Conservation (phyloP, 1,284 basidiomycete genomes). For the Ustilago xerochloae region DNA sequence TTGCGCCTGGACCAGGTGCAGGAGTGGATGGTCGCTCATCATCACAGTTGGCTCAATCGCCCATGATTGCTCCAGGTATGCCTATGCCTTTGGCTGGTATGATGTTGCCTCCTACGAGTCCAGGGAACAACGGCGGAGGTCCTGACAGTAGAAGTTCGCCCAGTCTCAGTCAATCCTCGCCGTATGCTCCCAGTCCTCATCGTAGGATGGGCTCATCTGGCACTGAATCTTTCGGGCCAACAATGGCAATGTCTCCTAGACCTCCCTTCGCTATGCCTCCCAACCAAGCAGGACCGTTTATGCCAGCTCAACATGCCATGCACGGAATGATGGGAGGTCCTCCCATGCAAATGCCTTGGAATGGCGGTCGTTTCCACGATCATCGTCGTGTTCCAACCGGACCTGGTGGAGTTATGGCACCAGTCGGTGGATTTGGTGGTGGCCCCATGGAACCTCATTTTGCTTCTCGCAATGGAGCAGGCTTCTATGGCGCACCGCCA, state of each 20-base stretch:
- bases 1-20: slow-evolving; percentile 4
- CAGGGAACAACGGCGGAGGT: slow-evolving; percentile 13
- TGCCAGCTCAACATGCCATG: slow-evolving; percentile 29
- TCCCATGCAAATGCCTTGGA: slow-evolving; percentile 38
- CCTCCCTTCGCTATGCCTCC: slow-evolving; percentile 30
- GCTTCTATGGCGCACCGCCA: slow-evolving; percentile 13
- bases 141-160: slow-evolving; percentile 27
- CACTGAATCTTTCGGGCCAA: slow-evolving; percentile 23
- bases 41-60: slow-evolving; percentile 33
- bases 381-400: slow-evolving; percentile 47
- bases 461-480: slow-evolving; percentile 15
- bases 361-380: slow-evolving; percentile 35
- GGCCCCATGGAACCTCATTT: slow-evolving; percentile 24
- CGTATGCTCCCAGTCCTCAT: slow-evolving; percentile 24
- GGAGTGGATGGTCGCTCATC: slow-evolving; percentile 16
- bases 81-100: slow-evolving; percentile 22
- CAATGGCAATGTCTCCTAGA: slow-evolving; percentile 25
- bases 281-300: slow-evolving; percentile 28
- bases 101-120: slow-evolving; percentile 38
- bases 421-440: slow-evolving; percentile 24
- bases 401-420: slow-evolving; percentile 42
- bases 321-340: slow-evolving; percentile 30
- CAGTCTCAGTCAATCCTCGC: slow-evolving; percentile 22
- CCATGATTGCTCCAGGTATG: slow-evolving; percentile 45
- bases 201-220: slow-evolving; percentile 29